These are phyloP conservation scores for Pythium vanterpoolii DNA, from an alignment of 352 stramenopile species.

Conservation along the genomic window DNA sequence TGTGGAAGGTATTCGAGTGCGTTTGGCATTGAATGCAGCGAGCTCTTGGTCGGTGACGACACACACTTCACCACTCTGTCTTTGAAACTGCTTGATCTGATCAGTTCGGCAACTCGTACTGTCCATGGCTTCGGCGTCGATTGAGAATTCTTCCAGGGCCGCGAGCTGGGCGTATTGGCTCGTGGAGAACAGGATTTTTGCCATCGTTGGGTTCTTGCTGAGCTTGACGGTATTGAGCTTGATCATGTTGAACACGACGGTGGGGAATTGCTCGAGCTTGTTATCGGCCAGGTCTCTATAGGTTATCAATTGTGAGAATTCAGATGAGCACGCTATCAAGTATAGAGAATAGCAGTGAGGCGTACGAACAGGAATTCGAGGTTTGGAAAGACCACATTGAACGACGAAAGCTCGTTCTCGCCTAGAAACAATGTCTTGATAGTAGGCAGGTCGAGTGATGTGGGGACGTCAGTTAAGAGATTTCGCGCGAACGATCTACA, in stretches of 20 bases:
- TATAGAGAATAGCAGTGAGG: not conserved
- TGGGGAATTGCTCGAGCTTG: conserved; percentile 13
- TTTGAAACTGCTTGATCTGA: conserved; percentile 3
- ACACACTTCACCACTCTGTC: conserved; percentile 1
- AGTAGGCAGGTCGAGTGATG: not conserved
- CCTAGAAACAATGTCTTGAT: conserved; percentile 6
- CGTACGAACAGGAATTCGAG: conserved; percentile 6
- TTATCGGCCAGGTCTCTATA: conserved; percentile 19
- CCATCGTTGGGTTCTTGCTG: conserved; percentile 15
- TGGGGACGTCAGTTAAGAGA: not conserved
- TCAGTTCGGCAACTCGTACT: conserved; percentile 8
- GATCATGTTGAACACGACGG: conserved; percentile 6
- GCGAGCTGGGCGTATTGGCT: conserved; percentile 5
- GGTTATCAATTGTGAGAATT: not conserved
- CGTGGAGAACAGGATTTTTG: conserved; percentile 6
- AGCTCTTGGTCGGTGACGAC: conserved; percentile 4
- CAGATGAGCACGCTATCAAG: not conserved
- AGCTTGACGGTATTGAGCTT: conserved; percentile 15
- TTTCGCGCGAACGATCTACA: conserved; percentile 11
- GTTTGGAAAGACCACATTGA: not conserved
- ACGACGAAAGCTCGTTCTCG: conserved; percentile 9
- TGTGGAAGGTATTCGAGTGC: not conserved
- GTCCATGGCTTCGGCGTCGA: conserved; percentile 10
- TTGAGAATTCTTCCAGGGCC: conserved; percentile 10
- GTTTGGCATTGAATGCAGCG: not conserved